Evolutionary conservation across 441 rosid genomes (phyloP), one percentile per base, ranked within the genome.

Genomic region (Bocquillonia castaneifolia): DNA sequence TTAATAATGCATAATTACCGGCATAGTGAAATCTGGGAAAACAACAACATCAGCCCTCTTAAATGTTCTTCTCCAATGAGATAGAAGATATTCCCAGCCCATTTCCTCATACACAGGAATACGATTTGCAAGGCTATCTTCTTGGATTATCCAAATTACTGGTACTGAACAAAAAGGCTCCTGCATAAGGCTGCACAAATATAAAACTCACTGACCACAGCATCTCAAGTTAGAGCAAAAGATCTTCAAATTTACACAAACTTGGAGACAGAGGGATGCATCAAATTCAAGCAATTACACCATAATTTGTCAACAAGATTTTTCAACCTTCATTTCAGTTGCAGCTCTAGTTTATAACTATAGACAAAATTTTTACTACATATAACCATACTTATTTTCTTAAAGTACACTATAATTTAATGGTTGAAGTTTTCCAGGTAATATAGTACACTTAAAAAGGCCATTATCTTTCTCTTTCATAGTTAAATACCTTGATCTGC

Each of bases 121-220:
- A 69, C 86, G 91, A 75, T 80, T 84, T 71, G 94, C 96, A 74
- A 92, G 98, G 53, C 78, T 72, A 76, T 87, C 96, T 71, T 94
- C 98, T 75, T 88, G 97, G 77, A 94, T 78, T 74, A 90, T 85
- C 99, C 98, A 94, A 78, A 94, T 75, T 73, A 92, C 85, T 64
- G 98, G 96, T 71, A 92, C 79, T 42, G 88, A 87, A 83, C 74
- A 84, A 84, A 94, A 92, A 67, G 98, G 98, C 87, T 90, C 98
- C 89, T 87, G 98, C 97, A 87, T 87, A 72, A 94, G 96, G 96
- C 99, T 92, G 98, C 96, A 90, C 73, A 82, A 68, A 90, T 81
- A 85, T 83, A 77, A 72, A 81, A 80, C 77, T 85, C 85, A 83
- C 84, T 82, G 72, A 81, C 65, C 81, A 76, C 68, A 81, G 81